Evolutionary conservation across 2,329 filamentous ascomycete species (phyloP).

Genomic region (Phialophora expanda): DNA sequence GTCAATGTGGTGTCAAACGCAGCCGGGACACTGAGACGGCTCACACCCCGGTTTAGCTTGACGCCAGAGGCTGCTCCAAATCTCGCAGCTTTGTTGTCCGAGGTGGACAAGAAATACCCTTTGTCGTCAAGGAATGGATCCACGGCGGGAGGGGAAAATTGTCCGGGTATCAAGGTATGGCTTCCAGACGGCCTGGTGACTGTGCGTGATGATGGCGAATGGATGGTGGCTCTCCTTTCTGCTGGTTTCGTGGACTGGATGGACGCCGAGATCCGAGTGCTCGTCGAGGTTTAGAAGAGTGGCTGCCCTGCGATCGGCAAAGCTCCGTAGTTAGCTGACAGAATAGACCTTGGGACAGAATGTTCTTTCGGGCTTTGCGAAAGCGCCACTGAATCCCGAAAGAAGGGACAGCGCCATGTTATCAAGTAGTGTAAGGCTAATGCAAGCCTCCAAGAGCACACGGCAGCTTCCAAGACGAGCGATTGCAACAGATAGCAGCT

Average conservation of each 20-base stretch:
- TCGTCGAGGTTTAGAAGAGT: constrained; percentile 46
- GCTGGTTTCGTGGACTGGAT: constrained; percentile 54
- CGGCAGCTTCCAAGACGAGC: constrained; percentile 2
- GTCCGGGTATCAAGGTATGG: constrained; percentile 46
- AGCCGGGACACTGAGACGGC: constrained; percentile 32
- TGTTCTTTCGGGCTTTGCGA: constrained; percentile 15
- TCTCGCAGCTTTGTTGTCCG: constrained; percentile 29
- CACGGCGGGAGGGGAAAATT: constrained; percentile 10
- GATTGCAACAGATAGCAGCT: neutral
- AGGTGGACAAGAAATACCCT: constrained; percentile 34
- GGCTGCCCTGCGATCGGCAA: neutral
- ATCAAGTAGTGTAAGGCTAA: constrained; percentile 7
- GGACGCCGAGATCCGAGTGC: constrained; percentile 51
- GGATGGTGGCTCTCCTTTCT: constrained; percentile 52
- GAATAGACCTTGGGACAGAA: constrained; percentile 3
- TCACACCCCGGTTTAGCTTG: constrained; percentile 36
- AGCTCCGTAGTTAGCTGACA: neutral
- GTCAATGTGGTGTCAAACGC: constrained; percentile 39
- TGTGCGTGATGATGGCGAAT: constrained; percentile 50
- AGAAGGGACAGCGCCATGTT: constrained; percentile 6
- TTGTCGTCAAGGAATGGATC: constrained; percentile 11
- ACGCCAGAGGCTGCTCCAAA: constrained; percentile 32
- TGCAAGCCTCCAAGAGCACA: constrained; percentile 19
- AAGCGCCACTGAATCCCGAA: constrained; percentile 24
- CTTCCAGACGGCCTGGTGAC: constrained; percentile 50